phyloP scores from a whole-genome alignment of 495 filamentous ascomycete genomes.

The Pyrenula massariospora region DNA sequence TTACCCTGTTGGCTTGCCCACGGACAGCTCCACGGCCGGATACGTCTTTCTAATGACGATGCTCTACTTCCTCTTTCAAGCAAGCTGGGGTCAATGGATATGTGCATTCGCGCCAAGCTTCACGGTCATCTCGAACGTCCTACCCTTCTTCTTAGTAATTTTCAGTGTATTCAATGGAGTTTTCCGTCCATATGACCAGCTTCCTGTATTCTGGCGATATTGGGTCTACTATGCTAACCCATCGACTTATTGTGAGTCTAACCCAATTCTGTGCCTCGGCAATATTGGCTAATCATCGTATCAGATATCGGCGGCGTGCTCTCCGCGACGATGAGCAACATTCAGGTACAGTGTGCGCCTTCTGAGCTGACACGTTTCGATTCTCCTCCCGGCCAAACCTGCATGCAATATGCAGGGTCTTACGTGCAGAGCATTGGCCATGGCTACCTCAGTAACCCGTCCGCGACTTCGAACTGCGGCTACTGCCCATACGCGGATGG shows the following conservation, averaged over 20 bases:
- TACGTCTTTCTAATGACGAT: constrained; percentile 79
- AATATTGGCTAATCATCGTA: not conserved
- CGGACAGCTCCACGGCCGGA: constrained; percentile 50
- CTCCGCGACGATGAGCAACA: constrained; percentile 40
- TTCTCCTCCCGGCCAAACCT: constrained; percentile 50
- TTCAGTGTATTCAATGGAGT: constrained; percentile 69
- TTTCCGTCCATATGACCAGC: constrained; percentile 44
- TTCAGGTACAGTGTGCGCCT: constrained; percentile 43
- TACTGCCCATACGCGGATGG: constrained; percentile 64
- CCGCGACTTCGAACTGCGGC: constrained; percentile 46
- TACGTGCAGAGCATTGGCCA: constrained; percentile 35
- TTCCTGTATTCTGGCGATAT: constrained; percentile 66
- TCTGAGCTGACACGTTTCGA: constrained; percentile 56
- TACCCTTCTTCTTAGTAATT: constrained; percentile 74
- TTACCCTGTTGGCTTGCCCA: constrained; percentile 60
- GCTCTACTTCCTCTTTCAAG: constrained; percentile 70
- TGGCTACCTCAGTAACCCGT: constrained; percentile 49
- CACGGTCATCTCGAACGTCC: constrained; percentile 66
- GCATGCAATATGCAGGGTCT: constrained; percentile 44
- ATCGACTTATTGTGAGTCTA: constrained; percentile 45
- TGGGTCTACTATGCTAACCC: constrained; percentile 70
- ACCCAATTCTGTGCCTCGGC: not conserved
- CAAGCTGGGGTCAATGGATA: constrained; percentile 76
- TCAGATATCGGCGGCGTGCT: constrained; percentile 55
- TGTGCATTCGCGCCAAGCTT: constrained; percentile 70